These are phyloP conservation scores for Phaeosphaeria sp. DNA, from an alignment of 2,329 filamentous ascomycete genomes.

Conservation along the genomic window DNA sequence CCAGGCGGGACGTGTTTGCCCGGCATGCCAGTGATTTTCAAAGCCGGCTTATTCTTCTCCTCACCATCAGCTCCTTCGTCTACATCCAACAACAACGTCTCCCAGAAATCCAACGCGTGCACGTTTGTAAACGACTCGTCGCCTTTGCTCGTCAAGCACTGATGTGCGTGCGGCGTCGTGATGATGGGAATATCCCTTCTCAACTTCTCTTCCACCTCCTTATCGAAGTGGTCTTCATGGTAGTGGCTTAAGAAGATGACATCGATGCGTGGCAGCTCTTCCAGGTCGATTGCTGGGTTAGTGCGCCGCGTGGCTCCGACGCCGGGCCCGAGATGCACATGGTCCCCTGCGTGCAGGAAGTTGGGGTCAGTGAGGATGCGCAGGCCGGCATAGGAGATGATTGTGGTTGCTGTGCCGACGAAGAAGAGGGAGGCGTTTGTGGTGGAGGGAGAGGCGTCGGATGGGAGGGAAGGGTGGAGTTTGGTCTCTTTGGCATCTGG, in stretches of 20 bases:
- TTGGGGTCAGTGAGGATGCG: conserved; percentile 60
- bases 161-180: conserved; percentile 67
- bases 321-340: conserved; percentile 70
- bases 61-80: conserved; percentile 4
- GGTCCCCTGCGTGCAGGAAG: conserved; percentile 70
- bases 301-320: conserved; percentile 62
- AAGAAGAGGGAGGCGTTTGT: conserved; percentile 60
- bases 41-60: conserved; percentile 43
- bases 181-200: conserved; percentile 66
- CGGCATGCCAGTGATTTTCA: conserved; percentile 68
- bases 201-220: conserved; percentile 58
- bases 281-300: conserved; percentile 66
- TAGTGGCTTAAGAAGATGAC: conserved; percentile 68
- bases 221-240: conserved; percentile 66
- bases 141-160: conserved; percentile 52
- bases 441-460: conserved; percentile 43
- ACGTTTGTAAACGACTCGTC: conserved; percentile 63
- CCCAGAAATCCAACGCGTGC: conserved; percentile 62
- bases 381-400: conserved; percentile 61
- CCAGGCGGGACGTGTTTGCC: conserved; percentile 66
- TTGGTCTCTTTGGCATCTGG: conserved; percentile 55
- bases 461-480: conserved; percentile 54
- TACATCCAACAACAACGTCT: conserved; percentile 58
- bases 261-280: conserved; percentile 66
- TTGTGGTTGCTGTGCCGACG: conserved; percentile 63